These are phyloP conservation scores for Saccharata proteae DNA, from an alignment of 2,329 filamentous ascomycete species.

Conservation along the genomic window DNA sequence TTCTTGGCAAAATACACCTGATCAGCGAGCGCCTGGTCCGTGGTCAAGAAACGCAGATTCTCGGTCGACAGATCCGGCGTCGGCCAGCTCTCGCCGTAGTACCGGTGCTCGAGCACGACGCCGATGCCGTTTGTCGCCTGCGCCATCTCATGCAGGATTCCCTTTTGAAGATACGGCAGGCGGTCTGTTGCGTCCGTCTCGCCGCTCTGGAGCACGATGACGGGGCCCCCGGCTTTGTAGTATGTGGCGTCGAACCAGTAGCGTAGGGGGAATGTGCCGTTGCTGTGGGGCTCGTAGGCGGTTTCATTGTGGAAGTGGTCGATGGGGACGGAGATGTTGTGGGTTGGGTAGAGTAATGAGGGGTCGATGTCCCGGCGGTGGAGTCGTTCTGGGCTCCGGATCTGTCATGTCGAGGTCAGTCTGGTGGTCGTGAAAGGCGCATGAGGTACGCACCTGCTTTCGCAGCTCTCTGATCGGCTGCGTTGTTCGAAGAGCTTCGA, in stretches of 20 bases:
- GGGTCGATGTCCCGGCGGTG: slow-evolving; percentile 18
- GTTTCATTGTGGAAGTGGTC: slow-evolving; percentile 79
- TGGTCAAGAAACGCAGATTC: slow-evolving; percentile 69
- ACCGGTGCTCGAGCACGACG: slow-evolving; percentile 75
- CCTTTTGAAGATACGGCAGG: slow-evolving; percentile 62
- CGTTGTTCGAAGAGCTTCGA: slow-evolving; percentile 3
- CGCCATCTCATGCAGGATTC: slow-evolving; percentile 59
- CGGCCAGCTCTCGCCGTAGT: slow-evolving; percentile 70
- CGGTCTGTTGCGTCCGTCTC: slow-evolving; percentile 54
- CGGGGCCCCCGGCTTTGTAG: slow-evolving; percentile 66
- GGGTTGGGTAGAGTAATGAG: slow-evolving; percentile 30
- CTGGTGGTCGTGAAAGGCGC: background rate
- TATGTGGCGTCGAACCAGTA: slow-evolving; percentile 75
- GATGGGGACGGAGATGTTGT: slow-evolving; percentile 47
- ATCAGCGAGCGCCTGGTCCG: slow-evolving; percentile 72
- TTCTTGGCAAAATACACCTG: slow-evolving; percentile 69
- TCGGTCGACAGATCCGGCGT: slow-evolving; percentile 52
- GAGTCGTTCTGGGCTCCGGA: background rate
- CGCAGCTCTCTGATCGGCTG: slow-evolving; percentile 3
- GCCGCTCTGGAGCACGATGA: slow-evolving; percentile 64
- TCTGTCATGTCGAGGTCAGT: slow-evolving; percentile 4
- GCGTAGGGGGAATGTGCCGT: slow-evolving; percentile 55
- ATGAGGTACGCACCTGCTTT: slow-evolving; percentile 2
- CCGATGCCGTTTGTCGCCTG: slow-evolving; percentile 62
- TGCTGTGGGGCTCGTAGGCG: slow-evolving; percentile 62